A percentile compares a stretch with the other conserved stretches of the same genome.
These are phyloP conservation scores for Flaveria linearis DNA, from an alignment of 129 eudicot species.

Conservation along the genomic window DNA sequence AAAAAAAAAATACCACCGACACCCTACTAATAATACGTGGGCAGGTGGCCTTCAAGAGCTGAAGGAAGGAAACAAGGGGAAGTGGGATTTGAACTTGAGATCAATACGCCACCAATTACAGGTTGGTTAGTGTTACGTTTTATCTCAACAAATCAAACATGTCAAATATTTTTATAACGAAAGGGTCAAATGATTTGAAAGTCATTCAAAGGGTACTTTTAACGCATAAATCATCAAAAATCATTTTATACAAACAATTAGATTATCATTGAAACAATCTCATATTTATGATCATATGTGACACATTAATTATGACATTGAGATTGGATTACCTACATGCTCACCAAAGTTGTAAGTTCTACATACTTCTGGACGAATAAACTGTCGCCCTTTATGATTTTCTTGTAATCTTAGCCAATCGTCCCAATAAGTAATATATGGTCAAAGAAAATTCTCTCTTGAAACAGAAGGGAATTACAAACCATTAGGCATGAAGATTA, in stretches of 20 bases:
- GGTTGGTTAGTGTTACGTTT: not conserved
- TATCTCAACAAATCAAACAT: not conserved
- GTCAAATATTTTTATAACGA: not conserved
- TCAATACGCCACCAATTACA: not conserved
- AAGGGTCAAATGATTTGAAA: not conserved
- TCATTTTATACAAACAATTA: not conserved
- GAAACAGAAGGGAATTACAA: conserved; percentile 2
- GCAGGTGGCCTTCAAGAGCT: not conserved
- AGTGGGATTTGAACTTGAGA: not conserved
- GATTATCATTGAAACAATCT: not conserved
- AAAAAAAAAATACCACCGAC: not conserved
- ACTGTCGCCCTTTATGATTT: conserved; percentile 83
- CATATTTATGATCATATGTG: not conserved
- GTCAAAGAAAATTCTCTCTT: conserved; percentile 55
- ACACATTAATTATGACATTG: not conserved
- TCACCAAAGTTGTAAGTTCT: conserved; percentile 97
- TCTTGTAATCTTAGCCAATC: conserved; percentile 94
- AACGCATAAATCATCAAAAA: not conserved
- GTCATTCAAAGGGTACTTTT: not conserved
- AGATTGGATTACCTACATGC: conserved; percentile 64
- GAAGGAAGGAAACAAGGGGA: not conserved
- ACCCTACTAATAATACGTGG: not conserved
- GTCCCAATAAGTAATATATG: conserved; percentile 86
- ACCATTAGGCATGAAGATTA: conserved; percentile 8
- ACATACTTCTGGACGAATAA: conserved; percentile 97